These are phyloP conservation scores for Diaporthe eres DNA, from an alignment of 2,329 filamentous ascomycete genomes.

Conservation along the genomic window DNA sequence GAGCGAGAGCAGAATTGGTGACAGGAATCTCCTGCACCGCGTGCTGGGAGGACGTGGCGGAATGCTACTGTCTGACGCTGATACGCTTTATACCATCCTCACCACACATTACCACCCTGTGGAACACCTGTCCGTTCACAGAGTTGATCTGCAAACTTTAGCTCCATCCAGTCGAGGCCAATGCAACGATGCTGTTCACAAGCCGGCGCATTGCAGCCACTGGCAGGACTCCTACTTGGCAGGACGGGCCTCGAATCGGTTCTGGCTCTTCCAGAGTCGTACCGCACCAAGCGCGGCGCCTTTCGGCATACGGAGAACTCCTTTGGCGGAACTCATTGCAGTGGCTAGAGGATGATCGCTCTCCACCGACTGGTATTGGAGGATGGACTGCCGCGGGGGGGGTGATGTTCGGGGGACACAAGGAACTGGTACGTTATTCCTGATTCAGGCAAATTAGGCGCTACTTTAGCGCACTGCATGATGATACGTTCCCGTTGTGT, in stretches of 20 bases:
- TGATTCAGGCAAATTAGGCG: slow-evolving; percentile 31
- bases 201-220: not conserved
- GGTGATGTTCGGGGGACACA: slow-evolving; percentile 27
- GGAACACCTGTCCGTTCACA: not conserved
- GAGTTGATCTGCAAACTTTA: not conserved
- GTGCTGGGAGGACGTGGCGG: not conserved
- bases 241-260: not conserved
- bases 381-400: slow-evolving; percentile 29
- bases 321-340: slow-evolving; percentile 1
- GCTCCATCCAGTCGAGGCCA: not conserved
- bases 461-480: slow-evolving; percentile 35
- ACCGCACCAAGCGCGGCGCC: slow-evolving; percentile 13
- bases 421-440: slow-evolving; percentile 34
- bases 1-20: not conserved
- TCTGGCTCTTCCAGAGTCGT: not conserved
- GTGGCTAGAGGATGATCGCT: not conserved
- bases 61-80: slow-evolving; percentile 7
- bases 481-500: slow-evolving; percentile 34
- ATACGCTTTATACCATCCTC: not conserved
- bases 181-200: not conserved
- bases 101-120: not conserved
- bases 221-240: not conserved
- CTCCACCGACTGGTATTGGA: slow-evolving; percentile 26
- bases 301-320: not conserved
- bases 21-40: not conserved